Base-by-base conservation (phyloP, 2,329 filamentous ascomycete genomes). In the Akanthomyces lecanii region DNA sequence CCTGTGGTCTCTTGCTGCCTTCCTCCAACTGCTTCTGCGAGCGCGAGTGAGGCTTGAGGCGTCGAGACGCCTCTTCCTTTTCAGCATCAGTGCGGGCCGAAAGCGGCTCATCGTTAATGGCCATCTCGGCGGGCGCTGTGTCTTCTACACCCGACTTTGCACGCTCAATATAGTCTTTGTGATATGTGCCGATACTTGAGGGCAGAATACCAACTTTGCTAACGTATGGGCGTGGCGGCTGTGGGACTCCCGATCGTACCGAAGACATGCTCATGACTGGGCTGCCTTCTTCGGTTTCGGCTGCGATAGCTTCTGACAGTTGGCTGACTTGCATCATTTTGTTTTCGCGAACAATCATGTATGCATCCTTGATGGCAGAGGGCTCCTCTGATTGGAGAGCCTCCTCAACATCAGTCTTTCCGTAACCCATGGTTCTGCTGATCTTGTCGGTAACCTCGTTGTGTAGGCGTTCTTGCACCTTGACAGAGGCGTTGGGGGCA, bases 281-380 rank as follows among this genome's bases (percentile, higher is more conserved):
- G 69, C 83, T 84, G 33, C 75, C 73, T 40, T 71, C 76, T 48
- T 79, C 77, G 4, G 69, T 66, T 58, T 78, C 76, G 25, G 72
- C 68, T 10, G 69, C 67, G 58, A 76, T 62, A 36, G 71, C 70
- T 47, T 77, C 74, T 52, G 71, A 70, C 60, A 72, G 70, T 65
- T 76, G 92, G 74, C 92, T 96, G 62, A 88, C 89, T 74, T 93
- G 90, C 93, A 98, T 98, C 74, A 98, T 85, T 75, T 97, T 95
- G 74, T 98, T 98, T 76, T 99, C 95, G 60, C 94, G 87, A 30
- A 99, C 92, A 74, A 99, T 99, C 77, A 97, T 88, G 78, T 98
- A 99, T 1, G 95, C 95, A 77, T 99, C 95, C 78, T 99, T 99
- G 81, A 99, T 97, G 12, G 95, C 93, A 64, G 93, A 98, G 14